phyloP scores from a whole-genome alignment of 2,329 filamentous ascomycete species.

The Ramularia endophylla region DNA sequence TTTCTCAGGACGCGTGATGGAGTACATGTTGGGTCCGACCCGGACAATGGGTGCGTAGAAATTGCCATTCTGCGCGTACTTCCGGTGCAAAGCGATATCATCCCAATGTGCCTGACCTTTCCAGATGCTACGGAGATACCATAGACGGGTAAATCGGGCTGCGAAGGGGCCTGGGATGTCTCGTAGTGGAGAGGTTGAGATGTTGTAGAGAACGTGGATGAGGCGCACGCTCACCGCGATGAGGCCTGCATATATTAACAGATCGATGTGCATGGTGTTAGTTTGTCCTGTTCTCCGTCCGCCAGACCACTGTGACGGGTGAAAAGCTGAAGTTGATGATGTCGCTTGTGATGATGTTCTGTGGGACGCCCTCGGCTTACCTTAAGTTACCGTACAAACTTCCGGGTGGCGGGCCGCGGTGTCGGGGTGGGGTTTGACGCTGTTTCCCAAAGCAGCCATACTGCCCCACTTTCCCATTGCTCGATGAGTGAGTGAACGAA shows the following conservation, averaged over 20 bases:
- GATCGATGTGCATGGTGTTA: not conserved
- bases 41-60: slow-evolving; percentile 23
- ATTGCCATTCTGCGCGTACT: slow-evolving; percentile 11
- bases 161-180: slow-evolving; percentile 19
- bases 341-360: too few relatives aligned
- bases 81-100: slow-evolving; percentile 20
- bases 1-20: slow-evolving; percentile 14
- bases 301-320: too few relatives aligned
- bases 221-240: not conserved
- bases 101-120: slow-evolving; percentile 17
- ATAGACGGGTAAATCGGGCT: slow-evolving; percentile 19
- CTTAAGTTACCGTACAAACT: too few relatives aligned
- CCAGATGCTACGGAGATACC: slow-evolving; percentile 18
- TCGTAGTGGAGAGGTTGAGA: slow-evolving; percentile 11
- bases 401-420: too few relatives aligned
- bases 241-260: not conserved
- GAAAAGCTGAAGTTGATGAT: too few relatives aligned
- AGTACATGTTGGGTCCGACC: slow-evolving; percentile 20
- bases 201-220: slow-evolving; percentile 5
- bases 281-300: too few relatives aligned
- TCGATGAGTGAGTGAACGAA: too few relatives aligned
- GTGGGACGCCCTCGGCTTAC: too few relatives aligned
- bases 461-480: too few relatives aligned
- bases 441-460: too few relatives aligned
- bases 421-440: too few relatives aligned